Evolutionary conservation across 495 filamentous ascomycete genomes (phyloP).

Genomic region (Hypoxylon crocopeplum): DNA sequence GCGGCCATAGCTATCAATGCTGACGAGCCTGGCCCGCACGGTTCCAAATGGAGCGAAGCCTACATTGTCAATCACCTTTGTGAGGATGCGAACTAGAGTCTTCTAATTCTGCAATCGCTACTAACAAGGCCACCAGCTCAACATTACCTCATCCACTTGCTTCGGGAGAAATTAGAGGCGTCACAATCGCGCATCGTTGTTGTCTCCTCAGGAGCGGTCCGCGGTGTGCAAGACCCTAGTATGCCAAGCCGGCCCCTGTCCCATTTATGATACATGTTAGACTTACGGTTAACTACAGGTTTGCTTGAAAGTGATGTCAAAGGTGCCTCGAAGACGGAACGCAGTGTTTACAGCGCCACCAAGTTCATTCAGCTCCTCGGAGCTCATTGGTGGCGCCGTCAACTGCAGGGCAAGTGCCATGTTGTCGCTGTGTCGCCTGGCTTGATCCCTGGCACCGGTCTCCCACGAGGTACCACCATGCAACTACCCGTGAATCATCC

Average conservation of each 20-base stretch:
- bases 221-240: constrained; percentile 43
- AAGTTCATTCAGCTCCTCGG: constrained; percentile 55
- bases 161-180: constrained; percentile 47
- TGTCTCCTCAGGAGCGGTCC: constrained; percentile 49
- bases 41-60: constrained; percentile 48
- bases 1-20: constrained; percentile 40
- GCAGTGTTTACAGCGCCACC: constrained; percentile 41
- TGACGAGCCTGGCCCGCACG: constrained; percentile 35
- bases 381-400: constrained; percentile 58
- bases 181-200: constrained; percentile 49
- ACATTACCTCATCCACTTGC: constrained; percentile 51
- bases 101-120: not conserved
- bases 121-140: constrained; percentile 43
- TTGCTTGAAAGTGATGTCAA: constrained; percentile 44
- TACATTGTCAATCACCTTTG: constrained; percentile 54
- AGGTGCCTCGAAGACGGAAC: constrained; percentile 34
- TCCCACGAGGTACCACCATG: constrained; percentile 30
- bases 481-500: constrained; percentile 29
- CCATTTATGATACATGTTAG: not conserved
- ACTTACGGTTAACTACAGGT: constrained; percentile 5
- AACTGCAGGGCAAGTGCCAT: constrained; percentile 42
- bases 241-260: constrained; percentile 8
- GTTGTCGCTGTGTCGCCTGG: constrained; percentile 57
- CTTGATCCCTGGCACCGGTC: constrained; percentile 47
- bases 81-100: constrained; percentile 16